phyloP scores from a whole-genome alignment of 2,329 filamentous ascomycete genomes.

The Sarocladium oryzae region DNA sequence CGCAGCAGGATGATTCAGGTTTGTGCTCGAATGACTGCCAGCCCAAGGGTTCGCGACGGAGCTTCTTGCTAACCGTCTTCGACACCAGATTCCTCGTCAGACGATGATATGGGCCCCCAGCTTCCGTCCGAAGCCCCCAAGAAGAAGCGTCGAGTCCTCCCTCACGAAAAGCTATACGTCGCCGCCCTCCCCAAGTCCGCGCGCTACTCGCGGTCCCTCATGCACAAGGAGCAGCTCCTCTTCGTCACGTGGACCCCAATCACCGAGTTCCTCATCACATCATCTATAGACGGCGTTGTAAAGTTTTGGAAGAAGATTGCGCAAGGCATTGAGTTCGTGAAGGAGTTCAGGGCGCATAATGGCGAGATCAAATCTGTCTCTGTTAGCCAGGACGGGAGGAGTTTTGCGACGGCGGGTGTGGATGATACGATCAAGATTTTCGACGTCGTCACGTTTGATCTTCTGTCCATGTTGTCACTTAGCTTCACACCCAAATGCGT shows the following conservation, averaged over 20 bases:
- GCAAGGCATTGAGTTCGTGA: constrained; percentile 91
- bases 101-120: constrained; percentile 90
- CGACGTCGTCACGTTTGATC: constrained; percentile 79
- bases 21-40: constrained; percentile 12
- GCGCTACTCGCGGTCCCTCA: constrained; percentile 90
- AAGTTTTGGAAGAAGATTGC: constrained; percentile 99
- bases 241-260: constrained; percentile 83
- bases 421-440: constrained; percentile 79
- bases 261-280: constrained; percentile 93
- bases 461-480: constrained; percentile 75
- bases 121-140: constrained; percentile 75
- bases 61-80: neutral
- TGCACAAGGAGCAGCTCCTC: constrained; percentile 94
- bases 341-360: constrained; percentile 89
- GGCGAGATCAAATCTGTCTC: constrained; percentile 80
- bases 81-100: constrained; percentile 60
- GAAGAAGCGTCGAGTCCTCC: constrained; percentile 86
- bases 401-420: constrained; percentile 80
- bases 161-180: constrained; percentile 92
- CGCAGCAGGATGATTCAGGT: constrained; percentile 39
- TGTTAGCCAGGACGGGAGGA: constrained; percentile 82
- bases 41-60: neutral
- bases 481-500: constrained; percentile 69
- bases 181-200: constrained; percentile 75
- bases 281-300: constrained; percentile 88